Conservation (phyloP, 192 early-diverging fungal species). For the Rhizoclosmatium globosum region DNA sequence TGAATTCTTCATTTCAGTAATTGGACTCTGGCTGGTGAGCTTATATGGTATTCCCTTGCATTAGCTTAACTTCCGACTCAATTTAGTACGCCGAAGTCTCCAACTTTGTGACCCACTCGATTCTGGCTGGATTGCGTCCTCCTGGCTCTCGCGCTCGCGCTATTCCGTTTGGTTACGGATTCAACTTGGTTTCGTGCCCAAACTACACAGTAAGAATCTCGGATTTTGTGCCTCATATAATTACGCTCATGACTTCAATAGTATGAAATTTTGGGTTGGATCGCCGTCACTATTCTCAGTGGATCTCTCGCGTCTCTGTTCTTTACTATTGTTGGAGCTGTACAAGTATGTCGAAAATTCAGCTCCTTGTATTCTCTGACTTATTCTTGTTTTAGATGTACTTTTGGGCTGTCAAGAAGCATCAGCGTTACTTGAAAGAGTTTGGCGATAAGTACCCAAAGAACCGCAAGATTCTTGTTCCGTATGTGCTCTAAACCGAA, state of each 20-base stretch:
- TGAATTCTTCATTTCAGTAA: conserved; percentile 47
- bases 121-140: conserved; percentile 90
- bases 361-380: conserved; percentile 47
- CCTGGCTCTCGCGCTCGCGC: conserved; percentile 83
- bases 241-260: not conserved
- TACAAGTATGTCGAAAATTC: not conserved
- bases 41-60: not conserved
- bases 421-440: conserved; percentile 87
- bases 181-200: conserved; percentile 87
- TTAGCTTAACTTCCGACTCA: not conserved
- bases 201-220: conserved; percentile 74
- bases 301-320: conserved; percentile 65
- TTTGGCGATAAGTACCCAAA: conserved; percentile 87
- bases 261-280: conserved; percentile 89
- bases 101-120: conserved; percentile 85
- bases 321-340: conserved; percentile 47
- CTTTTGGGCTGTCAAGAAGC: conserved; percentile 96
- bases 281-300: conserved; percentile 75
- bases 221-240: not conserved
- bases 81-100: conserved; percentile 80
- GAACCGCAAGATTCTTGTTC: conserved; percentile 71
- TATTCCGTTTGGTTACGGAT: conserved; percentile 93
- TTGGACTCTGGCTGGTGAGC: conserved; percentile 69
- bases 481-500: conserved; percentile 41
- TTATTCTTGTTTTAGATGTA: conserved; percentile 81